Evolutionary conservation across 495 filamentous ascomycete species (phyloP), one percentile per base, ranked within the genome.

Genomic region (Lindgomyces ingoldianus): DNA sequence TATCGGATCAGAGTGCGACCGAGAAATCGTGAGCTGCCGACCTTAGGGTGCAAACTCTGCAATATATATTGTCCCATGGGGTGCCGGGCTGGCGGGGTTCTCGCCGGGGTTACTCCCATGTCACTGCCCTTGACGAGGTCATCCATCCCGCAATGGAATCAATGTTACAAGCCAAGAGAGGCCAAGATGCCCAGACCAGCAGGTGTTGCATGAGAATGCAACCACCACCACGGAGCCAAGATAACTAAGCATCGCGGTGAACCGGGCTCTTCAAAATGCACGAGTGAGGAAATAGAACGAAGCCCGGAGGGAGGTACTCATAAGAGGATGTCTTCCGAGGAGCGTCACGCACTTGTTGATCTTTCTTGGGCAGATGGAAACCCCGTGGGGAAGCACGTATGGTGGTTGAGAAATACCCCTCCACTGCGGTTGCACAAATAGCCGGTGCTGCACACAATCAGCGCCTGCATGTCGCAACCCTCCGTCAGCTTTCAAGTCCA

Each of bases 131-230:
- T 53, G 47, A 50, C 18, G 27, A 36, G 64, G 42, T 57, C 41
- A 61, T 26, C 30, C 49, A 50, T 51, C 1, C 52, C 45, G 19
- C 3, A 19, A 4, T 21, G 45, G 12, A 41, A 42, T 50, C 4
- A 18, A 29, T 57, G 39, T 57, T 55, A 27, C 51, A 41, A 56
- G 64, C 64, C 64, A 67, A 67, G 64, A 39, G 48, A 56, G 21
- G 64, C 64, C 64, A 62, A 67, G 64, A 10, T 39, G 57, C 64
- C 57, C 51, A 57, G 50, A 60, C 42, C 18, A 54, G 64, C 22
- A 62, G 47, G 57, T 67, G 36, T 55, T 65, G 55, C 33, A 39
- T 18, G 55, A 22, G 16, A 36, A 55, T 65, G 62, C 56, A 65
- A 65, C 62, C 62, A 47, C 25, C 18, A 42, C 19, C 45, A 53